Percentiles rank a stretch among this genome's conserved stretches.
phyloP scores from a whole-genome alignment of 805 yeast species.

The Pachysolen tannophilus region DNA sequence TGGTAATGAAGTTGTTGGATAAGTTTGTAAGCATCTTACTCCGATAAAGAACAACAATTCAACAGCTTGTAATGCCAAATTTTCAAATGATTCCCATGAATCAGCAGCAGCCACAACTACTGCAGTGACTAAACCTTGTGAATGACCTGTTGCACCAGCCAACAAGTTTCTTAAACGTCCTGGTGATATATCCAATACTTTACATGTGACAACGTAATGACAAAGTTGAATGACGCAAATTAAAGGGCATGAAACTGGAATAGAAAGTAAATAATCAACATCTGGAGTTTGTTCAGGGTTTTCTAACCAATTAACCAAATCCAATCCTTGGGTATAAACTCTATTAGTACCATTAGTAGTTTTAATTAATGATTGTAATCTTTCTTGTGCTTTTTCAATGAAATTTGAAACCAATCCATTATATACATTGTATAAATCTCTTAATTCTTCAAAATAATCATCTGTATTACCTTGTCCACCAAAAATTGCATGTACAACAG shows the following conservation, averaged over 20 bases:
- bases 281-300: slow-evolving; percentile 84
- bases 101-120: slow-evolving; percentile 71
- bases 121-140: slow-evolving; percentile 90
- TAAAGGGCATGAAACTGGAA: slow-evolving; percentile 95
- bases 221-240: slow-evolving; percentile 93
- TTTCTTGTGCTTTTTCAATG: slow-evolving; percentile 58
- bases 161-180: slow-evolving; percentile 72
- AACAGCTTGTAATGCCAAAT: slow-evolving; percentile 67
- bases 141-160: slow-evolving; percentile 79
- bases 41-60: slow-evolving; percentile 89
- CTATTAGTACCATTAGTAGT: slow-evolving; percentile 73
- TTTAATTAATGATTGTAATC: slow-evolving; percentile 60
- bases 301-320: slow-evolving; percentile 80
- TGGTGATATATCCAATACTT: slow-evolving; percentile 78
- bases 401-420: slow-evolving; percentile 67
- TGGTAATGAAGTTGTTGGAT: slow-evolving; percentile 90
- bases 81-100: slow-evolving; percentile 78
- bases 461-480: slow-evolving; percentile 99
- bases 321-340: slow-evolving; percentile 89
- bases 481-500: slow-evolving; percentile 74
- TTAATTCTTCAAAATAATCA: slow-evolving; percentile 93
- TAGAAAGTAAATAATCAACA: slow-evolving; percentile 76
- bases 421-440: slow-evolving; percentile 75
- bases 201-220: slow-evolving; percentile 85
- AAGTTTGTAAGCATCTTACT: slow-evolving; percentile 79